These are phyloP conservation scores for Physocladia obscura DNA, from an alignment of 192 early-diverging fungal species.

Conservation along the genomic window DNA sequence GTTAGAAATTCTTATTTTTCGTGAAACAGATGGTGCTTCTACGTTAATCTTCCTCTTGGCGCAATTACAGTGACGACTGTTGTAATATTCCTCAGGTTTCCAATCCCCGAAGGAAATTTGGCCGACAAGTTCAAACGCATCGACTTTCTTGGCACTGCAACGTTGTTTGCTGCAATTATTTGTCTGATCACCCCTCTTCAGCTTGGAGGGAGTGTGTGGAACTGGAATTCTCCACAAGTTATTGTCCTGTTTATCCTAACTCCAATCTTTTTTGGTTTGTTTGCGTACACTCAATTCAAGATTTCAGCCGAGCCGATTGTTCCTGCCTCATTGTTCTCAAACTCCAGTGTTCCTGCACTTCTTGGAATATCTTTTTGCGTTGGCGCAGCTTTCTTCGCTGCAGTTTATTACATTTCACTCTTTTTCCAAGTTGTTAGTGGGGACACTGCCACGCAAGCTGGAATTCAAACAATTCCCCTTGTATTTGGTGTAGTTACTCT, in stretches of 20 bases:
- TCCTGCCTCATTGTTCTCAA: constrained; percentile 26
- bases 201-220: too few species aligned
- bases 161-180: constrained; percentile 50
- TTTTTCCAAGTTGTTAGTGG: constrained; percentile 37
- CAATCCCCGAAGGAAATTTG: constrained; percentile 42
- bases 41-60: constrained; percentile 76
- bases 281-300: constrained; percentile 15
- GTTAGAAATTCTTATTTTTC: too few species aligned
- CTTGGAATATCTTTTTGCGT: constrained; percentile 14
- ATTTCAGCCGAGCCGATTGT: constrained; percentile 29
- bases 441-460: constrained; percentile 26
- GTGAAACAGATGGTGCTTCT: constrained; percentile 68
- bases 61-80: constrained; percentile 54
- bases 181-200: constrained; percentile 61
- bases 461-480: constrained; percentile 30
- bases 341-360: constrained; percentile 6
- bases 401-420: constrained; percentile 4
- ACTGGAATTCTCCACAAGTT: constrained; percentile 53
- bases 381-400: constrained; percentile 12
- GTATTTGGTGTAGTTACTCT: constrained; percentile 29
- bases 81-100: constrained; percentile 54
- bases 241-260: constrained; percentile 59
- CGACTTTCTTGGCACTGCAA: constrained; percentile 54
- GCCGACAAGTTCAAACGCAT: constrained; percentile 59
- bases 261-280: constrained; percentile 4